Evolutionary conservation across 805 yeast genomes (phyloP), one percentile per base, ranked within the genome.

Genomic region (Starmerella vaccinii): DNA sequence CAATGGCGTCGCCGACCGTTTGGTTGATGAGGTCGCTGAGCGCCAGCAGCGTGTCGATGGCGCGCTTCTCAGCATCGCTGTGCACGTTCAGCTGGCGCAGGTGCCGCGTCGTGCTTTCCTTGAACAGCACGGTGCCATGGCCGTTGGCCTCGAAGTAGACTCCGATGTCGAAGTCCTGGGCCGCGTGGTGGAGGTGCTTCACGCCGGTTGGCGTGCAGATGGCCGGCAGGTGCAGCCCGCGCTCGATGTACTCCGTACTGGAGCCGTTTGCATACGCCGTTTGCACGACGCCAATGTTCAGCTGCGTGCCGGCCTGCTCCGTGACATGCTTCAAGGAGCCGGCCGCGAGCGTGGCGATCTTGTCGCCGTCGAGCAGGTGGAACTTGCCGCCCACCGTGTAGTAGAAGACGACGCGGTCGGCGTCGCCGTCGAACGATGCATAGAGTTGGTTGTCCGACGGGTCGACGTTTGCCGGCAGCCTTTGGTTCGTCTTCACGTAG

Each of bases 71-170:
- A 18, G 69, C 71, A 5, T 72, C 73, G 8, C 71, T 62, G 0
- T 63, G 51, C 2, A 77, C 68, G 30, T 64, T 56, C 5, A 71
- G 70, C 12, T 65, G 58, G 43, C 66, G 59, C n/a, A 71, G 63
- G 29, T 63, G 60, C 22, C 66, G 66, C 49, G 78, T 52, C 46
- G 72, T 77, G 13, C 68, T 65, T 0, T 77, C 73, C 4, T 85
- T 78, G 64, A 92, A 92, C 19, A 87, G 72, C 6, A 90, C 95
- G 0, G 98, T 92, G 13, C 98, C 98, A 64, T 92, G 98, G n/a
- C 98, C 98, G 64, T 92, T 92, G 49, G 98, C 98, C 70, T 92
- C 98, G 61, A 92, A 92, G 68, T 92, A 92, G 15, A 92, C 81
- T 23, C 98, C 98, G 54, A 90, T 75, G 61, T 88, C 97, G 62